Base-by-base conservation (phyloP, 305 asterid genomes). In the Fraxinus baroniana region DNA sequence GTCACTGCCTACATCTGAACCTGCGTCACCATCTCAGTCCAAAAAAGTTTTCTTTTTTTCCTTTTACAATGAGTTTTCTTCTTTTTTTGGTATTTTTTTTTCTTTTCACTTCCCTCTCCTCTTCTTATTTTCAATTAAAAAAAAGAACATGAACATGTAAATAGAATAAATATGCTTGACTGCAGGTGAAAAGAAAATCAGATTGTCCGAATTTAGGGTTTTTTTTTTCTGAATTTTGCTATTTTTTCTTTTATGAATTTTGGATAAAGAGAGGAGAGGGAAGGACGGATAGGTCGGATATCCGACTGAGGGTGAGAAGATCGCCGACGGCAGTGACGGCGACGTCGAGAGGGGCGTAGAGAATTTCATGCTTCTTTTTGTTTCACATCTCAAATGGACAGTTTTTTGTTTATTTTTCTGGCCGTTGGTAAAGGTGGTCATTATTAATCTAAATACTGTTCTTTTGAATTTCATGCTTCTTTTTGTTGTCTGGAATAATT, bases 81-180 rank as follows among this genome's bases (percentile, higher is more conserved):
- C 26, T 82, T 87, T 90, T 92, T 90, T 90, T 79, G 32, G 13
- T 70, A n/a, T 78, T 86, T 89, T 36, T 0, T 37, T 85, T 80
- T 86, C 82, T 49, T 20, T 57, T 81, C 10, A 86, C 97, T 91
- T 95, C 98, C 98, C 99, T 92, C 98, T 92, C 97, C 97, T 91
- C 97, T 90, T 88, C 87, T 94, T 92, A 91, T 91, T 93, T 62
- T 64, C 84, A 78, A 87, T 86, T 82, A 79, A 85, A 85, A 76
- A 75, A 32, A 83, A 84, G 20, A 36, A 36, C 41, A 35, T 5
- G n/a, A 70, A 74, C 72, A 83, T 46, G 30, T 15, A 80, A 80
- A 83, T 20, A 36, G 39, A 20, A 18, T 78, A 74, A 74, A 30
- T 18, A 17, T 62, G 57, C 75, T 79, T 52, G 87, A 83, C 74